Evolutionary conservation across 2,329 filamentous ascomycete species (phyloP).

Genomic region (Penicillium palitans): DNA sequence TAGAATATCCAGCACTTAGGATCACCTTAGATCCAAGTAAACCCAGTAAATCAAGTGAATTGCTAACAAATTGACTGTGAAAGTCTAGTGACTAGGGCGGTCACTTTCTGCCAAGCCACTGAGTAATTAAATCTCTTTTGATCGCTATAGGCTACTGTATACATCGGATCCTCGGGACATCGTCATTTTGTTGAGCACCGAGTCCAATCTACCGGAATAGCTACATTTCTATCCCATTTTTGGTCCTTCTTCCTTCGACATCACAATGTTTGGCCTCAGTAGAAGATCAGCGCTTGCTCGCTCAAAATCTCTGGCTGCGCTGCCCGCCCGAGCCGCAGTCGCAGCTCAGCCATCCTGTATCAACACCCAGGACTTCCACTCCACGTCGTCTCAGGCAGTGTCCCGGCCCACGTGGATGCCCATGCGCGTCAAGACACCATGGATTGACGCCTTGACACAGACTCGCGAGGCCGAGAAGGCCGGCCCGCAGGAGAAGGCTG

Average conservation of each 20-base stretch:
- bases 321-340: constrained; percentile 16
- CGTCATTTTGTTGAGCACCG: constrained; percentile 15
- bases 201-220: constrained; percentile 1
- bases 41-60: background rate
- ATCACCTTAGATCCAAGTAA: background rate
- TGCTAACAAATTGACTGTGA: background rate
- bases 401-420: constrained; percentile 49
- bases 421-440: constrained; percentile 64
- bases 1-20: accelerated
- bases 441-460: constrained; percentile 64
- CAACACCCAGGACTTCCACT: constrained; percentile 29
- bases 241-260: background rate
- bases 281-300: constrained; percentile 22
- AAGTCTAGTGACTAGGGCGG: background rate
- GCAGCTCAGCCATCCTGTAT: constrained; percentile 15
- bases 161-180: constrained; percentile 12
- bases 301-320: constrained; percentile 21
- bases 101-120: background rate
- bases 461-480: constrained; percentile 47
- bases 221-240: background rate
- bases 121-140: background rate
- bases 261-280: constrained; percentile 22
- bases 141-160: background rate
- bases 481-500: constrained; percentile 19
- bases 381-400: constrained; percentile 27